Base-by-base conservation (phyloP, 2,329 filamentous ascomycete species). In the Trichothecium roseum region DNA sequence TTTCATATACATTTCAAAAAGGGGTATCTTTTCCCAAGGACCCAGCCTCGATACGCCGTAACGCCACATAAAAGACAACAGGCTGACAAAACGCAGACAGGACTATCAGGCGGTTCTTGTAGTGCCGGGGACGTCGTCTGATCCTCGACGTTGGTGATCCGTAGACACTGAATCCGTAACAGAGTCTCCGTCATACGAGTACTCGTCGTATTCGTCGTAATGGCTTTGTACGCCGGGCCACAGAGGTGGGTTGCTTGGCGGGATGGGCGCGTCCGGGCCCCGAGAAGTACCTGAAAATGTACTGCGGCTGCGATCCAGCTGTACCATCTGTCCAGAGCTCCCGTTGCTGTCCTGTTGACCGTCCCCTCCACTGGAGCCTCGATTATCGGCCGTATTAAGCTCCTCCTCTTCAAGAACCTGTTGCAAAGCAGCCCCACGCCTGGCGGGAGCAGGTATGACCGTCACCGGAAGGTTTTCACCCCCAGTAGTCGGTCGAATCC, bases 381-480 rank as follows among this genome's bases (percentile, higher is more conserved):
- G 20, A 28, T 4, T 20, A 7, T 10, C 32, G 15, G 10, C 26
- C 28, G n/a, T 30, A 8, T 14, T 28, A 17, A 37, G 34, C 22
- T 54, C 63, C 38, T 74, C 69, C 40, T 78, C 72, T 39, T 75
- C 70, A 3, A 75, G 53, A 7, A 78, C 60, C 36, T 69, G 64
- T n/a, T 68, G 66, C 4, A 78, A 51, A 32, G 72, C 69, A 1
- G 68, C 65, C 5, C 74, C 72, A 38, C 65, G 60, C n/a, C 76
- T 64, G 26, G 68, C 64, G 14, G 76, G 76, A 1, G 76, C 74
- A 3, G 76, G 75, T 12, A 81, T 78, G 7, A 78, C 66, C 14
- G 64, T 74, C 2, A 75, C 66, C 2, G 74, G 73, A 14, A 80
- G 55, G 40, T 64, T 68, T 15, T 69, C 68, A 2, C 67, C 72